A percentile compares a stretch with the other conserved stretches of the same genome.
Conservation (phyloP, 2,329 filamentous ascomycete genomes). For the Nemania abortiva region DNA sequence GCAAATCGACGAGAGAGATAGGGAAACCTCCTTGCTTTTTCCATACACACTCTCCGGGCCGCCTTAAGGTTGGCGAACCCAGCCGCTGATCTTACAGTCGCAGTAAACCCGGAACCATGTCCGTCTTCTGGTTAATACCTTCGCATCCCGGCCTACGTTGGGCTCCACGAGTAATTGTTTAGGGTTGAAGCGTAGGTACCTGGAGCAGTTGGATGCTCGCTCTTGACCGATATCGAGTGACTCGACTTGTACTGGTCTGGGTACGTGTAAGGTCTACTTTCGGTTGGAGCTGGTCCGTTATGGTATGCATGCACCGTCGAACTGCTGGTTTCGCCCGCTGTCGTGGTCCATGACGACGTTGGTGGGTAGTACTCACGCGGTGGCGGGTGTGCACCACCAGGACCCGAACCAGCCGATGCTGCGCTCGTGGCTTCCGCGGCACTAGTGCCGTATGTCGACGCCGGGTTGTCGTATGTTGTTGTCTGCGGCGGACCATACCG, state of each 20-base stretch:
- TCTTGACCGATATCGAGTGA: constrained; percentile 52
- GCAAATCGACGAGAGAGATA: constrained; percentile 18
- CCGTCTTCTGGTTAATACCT: neutral
- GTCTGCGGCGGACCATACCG: constrained; percentile 62
- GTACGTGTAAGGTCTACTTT: constrained; percentile 63
- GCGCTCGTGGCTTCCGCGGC: constrained; percentile 29
- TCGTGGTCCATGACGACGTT: constrained; percentile 64
- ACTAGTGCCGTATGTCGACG: constrained; percentile 41
- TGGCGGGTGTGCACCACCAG: constrained; percentile 45
- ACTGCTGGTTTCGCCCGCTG: constrained; percentile 59
- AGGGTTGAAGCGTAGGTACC: constrained; percentile 62
- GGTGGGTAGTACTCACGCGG: constrained; percentile 67
- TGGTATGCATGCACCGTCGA: constrained; percentile 59
- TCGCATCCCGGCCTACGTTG: constrained; percentile 54
- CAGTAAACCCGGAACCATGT: constrained; percentile 6
- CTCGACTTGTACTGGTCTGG: constrained; percentile 62
- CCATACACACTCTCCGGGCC: neutral
- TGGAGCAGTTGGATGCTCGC: constrained; percentile 54
- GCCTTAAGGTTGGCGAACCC: neutral
- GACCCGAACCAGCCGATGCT: constrained; percentile 25
- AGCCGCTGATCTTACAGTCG: constrained; percentile 9
- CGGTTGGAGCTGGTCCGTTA: constrained; percentile 52
- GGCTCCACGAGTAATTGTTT: constrained; percentile 70
- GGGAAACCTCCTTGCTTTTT: constrained; percentile 22
- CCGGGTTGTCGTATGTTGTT: constrained; percentile 37